Evolutionary conservation across 1,139 yeast genomes (phyloP).

Genomic region (Nadsonia commutata): DNA sequence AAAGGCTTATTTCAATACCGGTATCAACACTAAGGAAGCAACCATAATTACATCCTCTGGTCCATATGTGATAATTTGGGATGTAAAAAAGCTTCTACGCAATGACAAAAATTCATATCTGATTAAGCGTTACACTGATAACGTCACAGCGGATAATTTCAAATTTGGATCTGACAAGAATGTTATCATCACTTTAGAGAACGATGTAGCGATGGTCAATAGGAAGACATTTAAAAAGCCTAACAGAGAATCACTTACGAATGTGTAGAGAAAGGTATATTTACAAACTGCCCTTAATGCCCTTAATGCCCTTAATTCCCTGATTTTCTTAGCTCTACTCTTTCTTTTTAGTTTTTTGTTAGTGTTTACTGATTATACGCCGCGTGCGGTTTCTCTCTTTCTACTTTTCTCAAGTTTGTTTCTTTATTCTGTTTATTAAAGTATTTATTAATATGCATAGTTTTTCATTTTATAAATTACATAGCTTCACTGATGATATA

Average conservation of each 20-base stretch:
- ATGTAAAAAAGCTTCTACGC: constrained; percentile 41
- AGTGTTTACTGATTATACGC: neutral
- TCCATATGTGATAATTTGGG: constrained; percentile 72
- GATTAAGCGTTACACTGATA: constrained; percentile 46
- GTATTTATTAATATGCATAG: neutral
- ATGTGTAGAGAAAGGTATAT: no score
- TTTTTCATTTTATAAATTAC: no score
- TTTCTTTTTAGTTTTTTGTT: constrained; percentile 1
- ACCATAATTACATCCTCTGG: constrained; percentile 66
- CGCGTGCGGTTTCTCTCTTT: neutral
- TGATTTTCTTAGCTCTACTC: constrained; percentile 5
- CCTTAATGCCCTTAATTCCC: no score
- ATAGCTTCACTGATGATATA: no score
- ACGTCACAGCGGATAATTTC: constrained; percentile 67
- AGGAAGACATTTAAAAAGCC: constrained; percentile 45
- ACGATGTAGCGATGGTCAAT: constrained; percentile 56
- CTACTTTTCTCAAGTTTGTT: neutral
- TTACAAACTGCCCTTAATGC: no score
- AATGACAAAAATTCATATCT: constrained; percentile 44
- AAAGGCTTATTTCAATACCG: constrained; percentile 63
- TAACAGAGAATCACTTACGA: constrained; percentile 31
- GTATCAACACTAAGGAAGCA: constrained; percentile 47
- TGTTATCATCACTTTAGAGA: constrained; percentile 53
- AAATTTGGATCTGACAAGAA: constrained; percentile 57
- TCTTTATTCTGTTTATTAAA: neutral